Conservation (phyloP, 2,329 filamentous ascomycete species). For the Madurella fahalii region DNA sequence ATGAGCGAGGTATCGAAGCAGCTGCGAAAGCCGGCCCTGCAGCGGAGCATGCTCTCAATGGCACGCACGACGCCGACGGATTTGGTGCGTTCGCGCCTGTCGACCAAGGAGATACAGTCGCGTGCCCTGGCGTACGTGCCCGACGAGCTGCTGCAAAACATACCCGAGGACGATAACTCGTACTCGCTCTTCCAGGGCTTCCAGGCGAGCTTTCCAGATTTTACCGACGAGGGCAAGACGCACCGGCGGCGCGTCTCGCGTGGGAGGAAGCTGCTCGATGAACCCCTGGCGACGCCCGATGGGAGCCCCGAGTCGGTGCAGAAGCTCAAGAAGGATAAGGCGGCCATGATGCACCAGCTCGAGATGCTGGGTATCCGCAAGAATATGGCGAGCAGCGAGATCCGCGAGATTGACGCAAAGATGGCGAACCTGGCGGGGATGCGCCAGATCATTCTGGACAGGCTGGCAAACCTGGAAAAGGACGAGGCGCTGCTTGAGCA, state of each 20-base stretch:
- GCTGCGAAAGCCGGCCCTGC: constrained; percentile 75
- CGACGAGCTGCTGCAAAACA: constrained; percentile 84
- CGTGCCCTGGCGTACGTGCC: constrained; percentile 83
- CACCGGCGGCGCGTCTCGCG: constrained; percentile 67
- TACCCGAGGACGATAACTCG: constrained; percentile 77
- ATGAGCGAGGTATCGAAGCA: constrained; percentile 88
- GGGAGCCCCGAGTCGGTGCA: constrained; percentile 64
- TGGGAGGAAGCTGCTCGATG: constrained; percentile 70
- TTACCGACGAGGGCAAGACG: constrained; percentile 66
- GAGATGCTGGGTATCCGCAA: constrained; percentile 91
- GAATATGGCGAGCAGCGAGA: constrained; percentile 96
- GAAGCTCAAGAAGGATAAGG: constrained; percentile 75
- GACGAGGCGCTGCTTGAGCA: constrained; percentile 88
- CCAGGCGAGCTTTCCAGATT: constrained; percentile 76
- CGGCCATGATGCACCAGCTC: constrained; percentile 74
- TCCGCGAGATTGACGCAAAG: constrained; percentile 94
- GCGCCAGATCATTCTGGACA: constrained; percentile 85
- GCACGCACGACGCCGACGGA: constrained; percentile 90
- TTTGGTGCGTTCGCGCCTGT: constrained; percentile 86
- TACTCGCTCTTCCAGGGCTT: constrained; percentile 98
- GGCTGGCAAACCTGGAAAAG: constrained; percentile 80
- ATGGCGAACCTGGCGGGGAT: constrained; percentile 89
- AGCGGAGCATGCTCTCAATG: constrained; percentile 87
- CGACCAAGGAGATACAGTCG: constrained; percentile 87
- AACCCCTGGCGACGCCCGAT: constrained; percentile 48